Conservation (phyloP, 192 early-diverging fungal species). For the Backusella mclennaniae region DNA sequence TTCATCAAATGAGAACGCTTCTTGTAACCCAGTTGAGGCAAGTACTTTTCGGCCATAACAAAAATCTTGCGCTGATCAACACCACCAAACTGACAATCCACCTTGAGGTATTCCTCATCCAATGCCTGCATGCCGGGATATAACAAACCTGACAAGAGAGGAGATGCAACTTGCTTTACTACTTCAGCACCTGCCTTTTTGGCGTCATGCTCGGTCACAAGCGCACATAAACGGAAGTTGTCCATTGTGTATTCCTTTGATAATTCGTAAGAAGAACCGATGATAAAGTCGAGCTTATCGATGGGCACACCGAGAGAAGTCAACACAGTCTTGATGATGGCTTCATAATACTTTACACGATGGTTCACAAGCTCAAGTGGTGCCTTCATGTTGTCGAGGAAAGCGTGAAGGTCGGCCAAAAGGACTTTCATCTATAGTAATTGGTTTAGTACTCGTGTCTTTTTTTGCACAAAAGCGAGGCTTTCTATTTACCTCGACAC, state of each 20-base stretch:
- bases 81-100: slow-evolving; percentile 96
- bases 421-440: slow-evolving; percentile 74
- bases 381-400: slow-evolving; percentile 98
- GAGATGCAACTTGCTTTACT: slow-evolving; percentile 91
- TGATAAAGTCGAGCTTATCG: slow-evolving; percentile 89
- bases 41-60: slow-evolving; percentile 92
- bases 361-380: slow-evolving; percentile 85
- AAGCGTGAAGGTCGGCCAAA: slow-evolving; percentile 95
- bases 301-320: slow-evolving; percentile 92
- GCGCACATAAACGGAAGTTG: slow-evolving; percentile 81
- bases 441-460: neutral
- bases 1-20: slow-evolving; percentile 99
- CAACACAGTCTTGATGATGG: slow-evolving; percentile 85
- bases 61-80: slow-evolving; percentile 99
- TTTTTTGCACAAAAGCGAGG: neutral
- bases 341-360: slow-evolving; percentile 94
- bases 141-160: slow-evolving; percentile 89
- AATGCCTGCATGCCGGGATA: slow-evolving; percentile 98
- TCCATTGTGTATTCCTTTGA: slow-evolving; percentile 89
- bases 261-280: slow-evolving; percentile 89
- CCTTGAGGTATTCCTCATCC: slow-evolving; percentile 95
- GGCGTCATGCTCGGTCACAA: slow-evolving; percentile 91
- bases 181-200: slow-evolving; percentile 99
- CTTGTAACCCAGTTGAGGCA: slow-evolving; percentile 92
- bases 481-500: slow-evolving; percentile 63